phyloP scores from a whole-genome alignment of 148 eudicot species.

The Silene latifolia region DNA sequence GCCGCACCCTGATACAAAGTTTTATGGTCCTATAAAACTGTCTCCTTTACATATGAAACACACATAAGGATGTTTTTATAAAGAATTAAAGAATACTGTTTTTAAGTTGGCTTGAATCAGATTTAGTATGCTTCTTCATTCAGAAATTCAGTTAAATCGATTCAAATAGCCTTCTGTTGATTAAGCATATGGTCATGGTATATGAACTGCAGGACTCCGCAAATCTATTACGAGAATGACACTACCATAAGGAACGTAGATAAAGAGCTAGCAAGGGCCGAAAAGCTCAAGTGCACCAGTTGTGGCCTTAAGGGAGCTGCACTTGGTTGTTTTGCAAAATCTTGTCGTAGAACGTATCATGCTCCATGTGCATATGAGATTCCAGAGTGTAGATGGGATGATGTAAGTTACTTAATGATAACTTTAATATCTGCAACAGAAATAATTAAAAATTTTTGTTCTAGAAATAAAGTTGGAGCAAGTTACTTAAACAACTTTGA shows the following conservation, averaged over 20 bases:
- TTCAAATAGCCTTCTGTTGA: not conserved
- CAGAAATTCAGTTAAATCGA: too few relatives aligned
- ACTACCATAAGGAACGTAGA: slow-evolving; percentile 54
- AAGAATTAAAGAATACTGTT: too few relatives aligned
- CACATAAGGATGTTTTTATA: too few relatives aligned
- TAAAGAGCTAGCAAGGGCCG: slow-evolving; percentile 70
- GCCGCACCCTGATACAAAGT: too few relatives aligned
- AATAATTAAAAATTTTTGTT: not conserved
- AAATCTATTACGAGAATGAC: slow-evolving; percentile 57
- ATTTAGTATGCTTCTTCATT: too few relatives aligned
- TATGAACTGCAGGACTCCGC: slow-evolving; percentile 74
- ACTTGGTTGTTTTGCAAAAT: slow-evolving; percentile 75
- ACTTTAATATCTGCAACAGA: not conserved
- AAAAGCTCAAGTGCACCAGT: slow-evolving; percentile 71
- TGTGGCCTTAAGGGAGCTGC: slow-evolving; percentile 91
- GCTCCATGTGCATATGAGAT: slow-evolving; percentile 68
- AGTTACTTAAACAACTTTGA: not conserved
- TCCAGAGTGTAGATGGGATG: slow-evolving; percentile 79
- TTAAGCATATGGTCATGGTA: not conserved
- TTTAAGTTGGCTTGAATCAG: not conserved
- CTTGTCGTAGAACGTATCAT: slow-evolving; percentile 79
- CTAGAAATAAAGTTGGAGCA: not conserved
- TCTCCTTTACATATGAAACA: too few relatives aligned
- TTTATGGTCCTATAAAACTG: too few relatives aligned
- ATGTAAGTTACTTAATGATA: slow-evolving; percentile 35